Evolutionary conservation across 1,139 yeast species (phyloP), one percentile per base, ranked within the genome.

Genomic region (Kodamaea derodonti): DNA sequence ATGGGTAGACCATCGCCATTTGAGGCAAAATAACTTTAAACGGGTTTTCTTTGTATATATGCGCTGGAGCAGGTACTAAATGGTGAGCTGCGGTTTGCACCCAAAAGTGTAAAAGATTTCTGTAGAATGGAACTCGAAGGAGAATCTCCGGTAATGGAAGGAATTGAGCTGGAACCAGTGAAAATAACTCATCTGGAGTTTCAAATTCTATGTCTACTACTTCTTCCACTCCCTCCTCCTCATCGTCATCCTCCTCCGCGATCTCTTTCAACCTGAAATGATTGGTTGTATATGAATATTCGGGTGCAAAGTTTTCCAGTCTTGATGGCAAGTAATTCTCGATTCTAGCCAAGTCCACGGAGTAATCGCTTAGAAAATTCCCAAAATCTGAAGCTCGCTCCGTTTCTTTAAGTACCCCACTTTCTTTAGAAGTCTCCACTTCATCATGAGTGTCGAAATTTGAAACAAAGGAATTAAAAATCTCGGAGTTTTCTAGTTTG

Each of bases 51-150:
- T 59, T 65, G 49, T 80, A 80, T 3, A 72, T 49, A 13, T 63
- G 56, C 2, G 75, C 64, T 4, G 88, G 87, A 0, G 86, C 82
- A 0, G 94, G 92, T 4, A 82, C 87, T 24, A 84, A 60, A 27
- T 73, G 64, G 29, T 69, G 69, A 1, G 88, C 75, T 0, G 86
- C 84, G 10, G 78, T 75, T 36, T 75, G 66, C 12, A 80, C 60
- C 67, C 77, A 84, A 46, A 79, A 80, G 42, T 78, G 78, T 60
- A 84, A 77, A 15, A 80, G 61, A 36, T 74, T 74, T 27, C 78
- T 60, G 49, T 79, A 78, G 43, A 68, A 71, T 1, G 85, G 83
- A 3, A 78, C 81, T 36, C 72, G 71, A 10, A 75, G 55, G 20
- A 81, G 57, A 10, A 78, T 52, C 38, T 78, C 80, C 0, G 88